phyloP scores from a whole-genome alignment of 2,329 filamentous ascomycete species.

The Fusarium circinatum region DNA sequence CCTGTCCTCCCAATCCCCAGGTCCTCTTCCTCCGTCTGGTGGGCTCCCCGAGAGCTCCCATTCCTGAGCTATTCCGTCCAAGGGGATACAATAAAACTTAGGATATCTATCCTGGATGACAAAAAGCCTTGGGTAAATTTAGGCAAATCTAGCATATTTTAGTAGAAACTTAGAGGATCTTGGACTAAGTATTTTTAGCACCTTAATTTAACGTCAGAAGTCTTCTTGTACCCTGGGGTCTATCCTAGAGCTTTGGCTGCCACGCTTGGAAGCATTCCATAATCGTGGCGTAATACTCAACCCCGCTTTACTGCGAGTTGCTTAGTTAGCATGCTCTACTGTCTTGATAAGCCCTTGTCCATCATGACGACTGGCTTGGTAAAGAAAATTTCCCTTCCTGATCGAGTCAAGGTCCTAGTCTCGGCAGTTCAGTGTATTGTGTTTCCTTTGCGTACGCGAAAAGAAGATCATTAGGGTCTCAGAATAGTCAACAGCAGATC shows the following conservation, averaged over 20 bases:
- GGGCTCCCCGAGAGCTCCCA: slow-evolving; percentile 14
- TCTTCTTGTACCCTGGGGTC: too few species aligned
- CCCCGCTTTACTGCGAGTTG: slow-evolving; percentile 38
- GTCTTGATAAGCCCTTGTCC: slow-evolving; percentile 36
- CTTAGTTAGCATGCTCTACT: slow-evolving; percentile 29
- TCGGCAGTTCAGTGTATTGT: neutral
- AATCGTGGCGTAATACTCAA: slow-evolving; percentile 42
- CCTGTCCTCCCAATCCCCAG: slow-evolving; percentile 6
- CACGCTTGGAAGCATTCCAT: slow-evolving; percentile 33
- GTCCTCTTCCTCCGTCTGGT: neutral
- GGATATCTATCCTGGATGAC: too few species aligned
- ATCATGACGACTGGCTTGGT: slow-evolving; percentile 31
- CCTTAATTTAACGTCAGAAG: too few species aligned
- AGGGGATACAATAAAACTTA: too few species aligned
- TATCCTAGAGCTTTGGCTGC: neutral
- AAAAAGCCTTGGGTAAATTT: too few species aligned
- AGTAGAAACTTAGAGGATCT: too few species aligned
- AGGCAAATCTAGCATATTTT: too few species aligned
- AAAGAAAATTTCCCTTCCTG: neutral
- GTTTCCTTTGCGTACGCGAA: neutral
- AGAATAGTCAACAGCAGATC: too few species aligned
- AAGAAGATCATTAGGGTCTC: neutral
- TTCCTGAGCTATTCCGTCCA: slow-evolving; percentile 10
- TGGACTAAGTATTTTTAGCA: too few species aligned
- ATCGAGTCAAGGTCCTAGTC: neutral